Percentiles rank a stretch among this genome's conserved stretches.
Evolutionary conservation across 768 basidiomycete species (phyloP).

Genomic region (Tephrocybe sp.): DNA sequence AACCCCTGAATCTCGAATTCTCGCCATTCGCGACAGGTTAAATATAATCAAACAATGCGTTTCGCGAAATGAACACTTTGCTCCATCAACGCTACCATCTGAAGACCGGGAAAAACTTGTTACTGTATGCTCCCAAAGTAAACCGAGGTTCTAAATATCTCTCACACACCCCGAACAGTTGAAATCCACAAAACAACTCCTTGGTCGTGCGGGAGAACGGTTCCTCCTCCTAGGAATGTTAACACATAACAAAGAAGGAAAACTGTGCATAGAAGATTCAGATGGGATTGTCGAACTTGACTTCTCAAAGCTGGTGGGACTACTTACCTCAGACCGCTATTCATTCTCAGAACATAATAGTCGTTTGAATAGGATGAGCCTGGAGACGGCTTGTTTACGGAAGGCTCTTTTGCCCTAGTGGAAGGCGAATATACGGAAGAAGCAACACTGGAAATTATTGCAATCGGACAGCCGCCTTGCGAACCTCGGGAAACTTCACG

Average conservation of each 20-base stretch:
- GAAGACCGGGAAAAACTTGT: constrained; percentile 84
- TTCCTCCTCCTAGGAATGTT: constrained; percentile 96
- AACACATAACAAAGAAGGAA: constrained; percentile 84
- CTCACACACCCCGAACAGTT: constrained; percentile 46
- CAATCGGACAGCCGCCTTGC: constrained; percentile 96
- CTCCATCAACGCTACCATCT: constrained; percentile 90
- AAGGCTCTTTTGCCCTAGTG: constrained; percentile 91
- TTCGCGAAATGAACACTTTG: constrained; percentile 95
- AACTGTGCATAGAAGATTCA: constrained; percentile 86
- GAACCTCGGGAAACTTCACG: constrained; percentile 83
- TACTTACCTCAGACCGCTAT: constrained; percentile 3
- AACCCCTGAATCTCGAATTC: constrained; percentile 76
- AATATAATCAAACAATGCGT: constrained; percentile 92
- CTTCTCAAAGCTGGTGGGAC: constrained; percentile 76
- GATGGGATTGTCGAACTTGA: constrained; percentile 90
- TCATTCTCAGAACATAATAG: constrained; percentile 18
- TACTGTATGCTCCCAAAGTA: constrained; percentile 52
- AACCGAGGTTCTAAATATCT: neutral
- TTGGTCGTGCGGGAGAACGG: constrained; percentile 84
- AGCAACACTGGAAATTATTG: constrained; percentile 81
- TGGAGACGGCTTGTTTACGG: constrained; percentile 93
- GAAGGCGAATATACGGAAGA: constrained; percentile 98
- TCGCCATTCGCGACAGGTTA: constrained; percentile 79
- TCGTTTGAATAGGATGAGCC: constrained; percentile 63
- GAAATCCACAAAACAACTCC: constrained; percentile 92